These are phyloP conservation scores for Vanrija humicola DNA, from an alignment of 1,284 basidiomycete species.

Conservation along the genomic window DNA sequence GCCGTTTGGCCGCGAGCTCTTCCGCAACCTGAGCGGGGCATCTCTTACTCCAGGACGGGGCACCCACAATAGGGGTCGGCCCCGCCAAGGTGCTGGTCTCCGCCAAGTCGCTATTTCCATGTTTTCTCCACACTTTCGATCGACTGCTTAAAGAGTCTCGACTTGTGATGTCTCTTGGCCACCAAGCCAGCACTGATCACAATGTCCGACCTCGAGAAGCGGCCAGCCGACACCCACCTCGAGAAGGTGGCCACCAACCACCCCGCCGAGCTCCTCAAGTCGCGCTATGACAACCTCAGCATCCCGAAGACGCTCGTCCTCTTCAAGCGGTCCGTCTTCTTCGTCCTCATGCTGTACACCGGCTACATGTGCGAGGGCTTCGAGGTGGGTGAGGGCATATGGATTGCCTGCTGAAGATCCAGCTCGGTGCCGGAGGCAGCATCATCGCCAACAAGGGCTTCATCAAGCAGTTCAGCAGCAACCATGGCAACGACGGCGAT, in stretches of 20 bases:
- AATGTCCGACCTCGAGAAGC: neutral
- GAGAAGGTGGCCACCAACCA: neutral
- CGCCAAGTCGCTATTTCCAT: too few relatives aligned
- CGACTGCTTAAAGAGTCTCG: too few relatives aligned
- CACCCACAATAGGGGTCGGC: too few relatives aligned
- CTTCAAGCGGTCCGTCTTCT: conserved; percentile 11
- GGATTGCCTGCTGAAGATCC: too few relatives aligned
- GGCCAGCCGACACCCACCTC: neutral
- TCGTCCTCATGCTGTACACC: conserved; percentile 15
- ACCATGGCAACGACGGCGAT: neutral
- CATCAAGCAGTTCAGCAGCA: conserved; percentile 4
- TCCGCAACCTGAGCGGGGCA: too few relatives aligned
- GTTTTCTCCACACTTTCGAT: too few relatives aligned
- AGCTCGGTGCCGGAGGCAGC: conserved; percentile 9
- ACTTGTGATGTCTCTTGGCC: too few relatives aligned
- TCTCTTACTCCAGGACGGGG: too few relatives aligned
- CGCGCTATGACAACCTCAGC: conserved; percentile 5
- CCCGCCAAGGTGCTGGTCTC: too few relatives aligned
- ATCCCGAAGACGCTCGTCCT: neutral
- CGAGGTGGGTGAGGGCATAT: neutral
- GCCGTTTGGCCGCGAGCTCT: too few relatives aligned
- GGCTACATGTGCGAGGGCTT: neutral
- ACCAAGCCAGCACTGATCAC: neutral
- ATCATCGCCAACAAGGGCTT: conserved; percentile 23
- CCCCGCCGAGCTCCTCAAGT: conserved; percentile 3